These are phyloP conservation scores for Plenodomus tracheiphilus DNA, from an alignment of 2,329 filamentous ascomycete genomes.

Conservation along the genomic window DNA sequence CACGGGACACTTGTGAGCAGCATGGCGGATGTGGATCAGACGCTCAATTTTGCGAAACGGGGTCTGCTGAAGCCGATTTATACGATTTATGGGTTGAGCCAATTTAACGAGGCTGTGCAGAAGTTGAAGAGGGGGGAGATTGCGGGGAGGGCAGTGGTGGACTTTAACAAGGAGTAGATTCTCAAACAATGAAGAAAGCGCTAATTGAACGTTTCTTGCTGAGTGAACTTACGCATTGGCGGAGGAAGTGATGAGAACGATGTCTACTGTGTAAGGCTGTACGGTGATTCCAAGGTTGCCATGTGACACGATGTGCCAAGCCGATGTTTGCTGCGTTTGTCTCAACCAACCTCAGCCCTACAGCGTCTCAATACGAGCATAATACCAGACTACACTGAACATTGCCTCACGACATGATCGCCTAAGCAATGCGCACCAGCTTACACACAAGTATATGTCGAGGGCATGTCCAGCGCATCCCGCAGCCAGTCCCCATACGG, in stretches of 20 bases:
- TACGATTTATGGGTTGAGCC: slow-evolving; percentile 52
- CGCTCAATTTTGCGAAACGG: slow-evolving; percentile 53
- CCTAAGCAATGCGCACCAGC: slow-evolving; percentile 32
- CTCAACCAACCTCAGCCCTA: slow-evolving; percentile 21
- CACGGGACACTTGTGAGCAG: slow-evolving; percentile 50
- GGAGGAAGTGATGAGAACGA: too few relatives aligned
- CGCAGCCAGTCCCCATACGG: slow-evolving; percentile 37
- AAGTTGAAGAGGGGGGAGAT: slow-evolving; percentile 55
- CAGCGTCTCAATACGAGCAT: slow-evolving; percentile 1
- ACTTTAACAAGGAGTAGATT: slow-evolving; percentile 52
- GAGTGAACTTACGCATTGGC: too few relatives aligned
- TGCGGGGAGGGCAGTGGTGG: slow-evolving; percentile 57
- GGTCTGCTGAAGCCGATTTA: slow-evolving; percentile 56
- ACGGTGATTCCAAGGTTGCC: slow-evolving; percentile 1
- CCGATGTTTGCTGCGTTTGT: slow-evolving; percentile 15
- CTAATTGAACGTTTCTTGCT: too few relatives aligned
- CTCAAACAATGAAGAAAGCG: too few relatives aligned
- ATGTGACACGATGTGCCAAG: slow-evolving; percentile 13
- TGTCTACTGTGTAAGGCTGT: too few relatives aligned
- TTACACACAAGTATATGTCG: slow-evolving; percentile 29
- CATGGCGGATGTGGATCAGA: slow-evolving; percentile 53
- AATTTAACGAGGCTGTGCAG: slow-evolving; percentile 56
- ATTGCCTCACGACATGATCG: slow-evolving; percentile 19
- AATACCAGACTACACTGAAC: neutral
- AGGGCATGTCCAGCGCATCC: slow-evolving; percentile 46